These are phyloP conservation scores for Hanseniaspora lachancei DNA, from an alignment of 805 yeast genomes.

Conservation along the genomic window DNA sequence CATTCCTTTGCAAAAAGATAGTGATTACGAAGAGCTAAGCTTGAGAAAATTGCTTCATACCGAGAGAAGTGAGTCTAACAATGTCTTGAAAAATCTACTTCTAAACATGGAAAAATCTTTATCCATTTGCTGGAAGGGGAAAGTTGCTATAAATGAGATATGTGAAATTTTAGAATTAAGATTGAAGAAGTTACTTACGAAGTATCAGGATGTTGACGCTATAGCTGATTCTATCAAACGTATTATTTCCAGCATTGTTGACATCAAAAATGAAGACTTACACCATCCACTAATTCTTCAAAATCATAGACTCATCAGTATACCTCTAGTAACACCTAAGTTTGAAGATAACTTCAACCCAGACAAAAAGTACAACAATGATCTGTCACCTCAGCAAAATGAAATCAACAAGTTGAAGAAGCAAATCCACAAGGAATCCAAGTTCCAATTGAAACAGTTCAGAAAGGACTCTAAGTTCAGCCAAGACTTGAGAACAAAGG, in stretches of 20 bases:
- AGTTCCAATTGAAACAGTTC: conserved; percentile 74
- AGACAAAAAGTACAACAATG: conserved; percentile 79
- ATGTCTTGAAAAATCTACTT: conserved; percentile 22
- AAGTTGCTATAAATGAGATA: conserved; percentile 49
- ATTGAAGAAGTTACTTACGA: conserved; percentile 23
- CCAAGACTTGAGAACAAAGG: conserved; percentile 71
- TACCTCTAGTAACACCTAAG: conserved; percentile 75
- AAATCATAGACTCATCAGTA: conserved; percentile 69
- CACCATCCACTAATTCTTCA: conserved; percentile 69
- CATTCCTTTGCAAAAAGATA: conserved; percentile 13
- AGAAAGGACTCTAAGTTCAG: conserved; percentile 79
- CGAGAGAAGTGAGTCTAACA: conserved; percentile 9
- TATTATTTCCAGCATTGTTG: conserved; percentile 31
- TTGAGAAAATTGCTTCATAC: neutral
- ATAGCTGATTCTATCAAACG: conserved; percentile 36
- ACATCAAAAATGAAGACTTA: conserved; percentile 23
- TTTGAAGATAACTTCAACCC: conserved; percentile 95
- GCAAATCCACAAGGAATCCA: conserved; percentile 82
- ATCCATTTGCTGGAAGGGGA: conserved; percentile 42
- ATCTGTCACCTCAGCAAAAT: conserved; percentile 49
- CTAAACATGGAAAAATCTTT: conserved; percentile 21
- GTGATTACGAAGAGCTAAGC: conserved; percentile 8
- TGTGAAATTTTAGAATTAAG: conserved; percentile 35
- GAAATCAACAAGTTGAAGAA: conserved; percentile 73
- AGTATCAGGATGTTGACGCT: conserved; percentile 28